Base-by-base conservation (phyloP, 139 green algal species). In the Picochlorum costavermella region DNA sequence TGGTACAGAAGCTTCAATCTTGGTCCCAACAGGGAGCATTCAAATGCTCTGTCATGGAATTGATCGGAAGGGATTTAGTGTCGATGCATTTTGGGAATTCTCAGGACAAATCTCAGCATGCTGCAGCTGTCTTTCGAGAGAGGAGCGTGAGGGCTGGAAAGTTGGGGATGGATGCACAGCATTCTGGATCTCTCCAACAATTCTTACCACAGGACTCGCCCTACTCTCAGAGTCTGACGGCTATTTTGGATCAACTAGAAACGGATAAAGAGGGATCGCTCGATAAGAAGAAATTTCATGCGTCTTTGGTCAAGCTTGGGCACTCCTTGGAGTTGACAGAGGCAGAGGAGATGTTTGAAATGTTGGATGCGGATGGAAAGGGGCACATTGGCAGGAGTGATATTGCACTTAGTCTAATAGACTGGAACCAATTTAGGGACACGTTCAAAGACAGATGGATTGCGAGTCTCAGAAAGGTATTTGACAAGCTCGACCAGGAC, bases 1-100 rank as follows among this genome's bases (percentile, higher is more conserved):
- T 95, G 11, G 87, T 95, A 58, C 84, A 92, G 72, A 81, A 84
- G 4, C 10, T 79, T 66, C 81, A 90, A 84, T 76, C 86, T 53
- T 95, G 83, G 65, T 75, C 71, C 1, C 69, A 87, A 58, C 63
- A 76, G 46, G 75, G 64, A 49, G 37, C 75, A 1, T 74, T 95
- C 64, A 91, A 92, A 74, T 81, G 87, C 14, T 88, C 78, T 6
- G 78, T 95, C 40, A 79, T 95, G 63, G 85, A 95, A 74, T 84
- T 90, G 70, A 93, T 95, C 50, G 85, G 85, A 3, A 80, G 84
- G 40, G 88, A 95, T 74, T 72, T 95, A 67, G 67, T 94, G 17
- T 17, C 43, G 28, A 77, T 76, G 67, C 67, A 75, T 36, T 71
- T 71, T 36, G 20, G 36, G 20, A 16, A 26, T 57, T 17, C 6